Conservation (phyloP, 2,329 filamentous ascomycete genomes). For the Cladosporium sp. region DNA sequence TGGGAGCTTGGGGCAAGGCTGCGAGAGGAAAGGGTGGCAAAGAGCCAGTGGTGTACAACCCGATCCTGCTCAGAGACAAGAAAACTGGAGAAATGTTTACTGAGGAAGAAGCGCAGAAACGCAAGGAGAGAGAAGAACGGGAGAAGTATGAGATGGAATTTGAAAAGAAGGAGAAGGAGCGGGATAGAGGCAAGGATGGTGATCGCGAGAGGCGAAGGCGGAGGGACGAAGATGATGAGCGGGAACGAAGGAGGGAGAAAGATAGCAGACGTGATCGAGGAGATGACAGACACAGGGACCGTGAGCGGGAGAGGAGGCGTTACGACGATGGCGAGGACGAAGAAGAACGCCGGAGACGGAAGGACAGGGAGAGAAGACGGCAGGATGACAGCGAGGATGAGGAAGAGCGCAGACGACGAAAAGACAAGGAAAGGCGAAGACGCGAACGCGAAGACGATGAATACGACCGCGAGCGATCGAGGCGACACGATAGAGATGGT, state of each 20-base stretch:
- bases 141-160: slow-evolving; percentile 42
- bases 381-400: slow-evolving; percentile 25
- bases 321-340: slow-evolving; percentile 22
- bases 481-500: slow-evolving; percentile 20
- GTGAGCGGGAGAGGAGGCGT: slow-evolving; percentile 18
- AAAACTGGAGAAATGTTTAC: slow-evolving; percentile 58
- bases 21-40: slow-evolving; percentile 50
- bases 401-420: slow-evolving; percentile 23
- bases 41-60: slow-evolving; percentile 57
- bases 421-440: slow-evolving; percentile 19
- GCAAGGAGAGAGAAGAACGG: slow-evolving; percentile 42
- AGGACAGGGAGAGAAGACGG: slow-evolving; percentile 16
- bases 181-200: slow-evolving; percentile 23
- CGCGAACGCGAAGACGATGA: slow-evolving; percentile 20
- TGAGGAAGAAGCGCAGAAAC: slow-evolving; percentile 54
- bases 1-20: slow-evolving; percentile 73
- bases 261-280: slow-evolving; percentile 1
- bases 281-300: slow-evolving; percentile 13
- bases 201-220: slow-evolving; percentile 28
- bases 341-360: slow-evolving; percentile 22
- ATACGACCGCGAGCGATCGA: slow-evolving; percentile 17
- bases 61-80: slow-evolving; percentile 57
- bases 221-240: slow-evolving; percentile 17
- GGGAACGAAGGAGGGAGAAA: slow-evolving; percentile 9
- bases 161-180: slow-evolving; percentile 36